These are phyloP conservation scores for Massariosphaeria phaeospora DNA, from an alignment of 495 filamentous ascomycete genomes.

Conservation along the genomic window DNA sequence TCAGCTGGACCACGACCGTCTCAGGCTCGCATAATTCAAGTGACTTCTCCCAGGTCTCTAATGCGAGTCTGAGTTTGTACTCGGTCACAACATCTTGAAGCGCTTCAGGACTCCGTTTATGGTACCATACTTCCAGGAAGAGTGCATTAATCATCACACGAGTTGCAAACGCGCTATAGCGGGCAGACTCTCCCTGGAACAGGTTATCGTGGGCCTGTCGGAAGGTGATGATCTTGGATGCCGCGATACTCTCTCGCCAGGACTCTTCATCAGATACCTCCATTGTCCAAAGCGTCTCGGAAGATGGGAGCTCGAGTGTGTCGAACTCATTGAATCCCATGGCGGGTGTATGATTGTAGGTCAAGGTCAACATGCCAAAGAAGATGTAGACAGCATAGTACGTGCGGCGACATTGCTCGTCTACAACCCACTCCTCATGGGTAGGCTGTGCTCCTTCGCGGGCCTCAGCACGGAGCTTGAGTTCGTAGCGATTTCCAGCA, in stretches of 20 bases:
- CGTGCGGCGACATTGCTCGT: slow-evolving; percentile 91
- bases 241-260: slow-evolving; percentile 73
- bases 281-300: slow-evolving; percentile 90
- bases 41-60: slow-evolving; percentile 97
- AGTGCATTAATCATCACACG: slow-evolving; percentile 98
- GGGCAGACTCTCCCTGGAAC: slow-evolving; percentile 84
- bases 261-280: slow-evolving; percentile 70
- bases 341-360: slow-evolving; percentile 95
- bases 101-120: slow-evolving; percentile 94
- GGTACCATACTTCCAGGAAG: slow-evolving; percentile 97
- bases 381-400: slow-evolving; percentile 99
- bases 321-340: slow-evolving; percentile 99
- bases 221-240: slow-evolving; percentile 72
- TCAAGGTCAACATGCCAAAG: slow-evolving; percentile 91
- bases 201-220: slow-evolving; percentile 90
- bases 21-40: slow-evolving; percentile 92
- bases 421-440: slow-evolving; percentile 91
- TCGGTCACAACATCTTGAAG: slow-evolving; percentile 95
- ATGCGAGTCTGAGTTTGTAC: slow-evolving; percentile 91
- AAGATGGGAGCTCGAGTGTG: slow-evolving; percentile 83
- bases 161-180: slow-evolving; percentile 95
- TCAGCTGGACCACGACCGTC: slow-evolving; percentile 81
- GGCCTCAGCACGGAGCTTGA: slow-evolving; percentile 85
- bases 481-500: slow-evolving; percentile 90
- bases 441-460: slow-evolving; percentile 71